Evolutionary conservation across 2,329 filamentous ascomycete genomes (phyloP).

Genomic region (Colletotrichum abscissum): DNA sequence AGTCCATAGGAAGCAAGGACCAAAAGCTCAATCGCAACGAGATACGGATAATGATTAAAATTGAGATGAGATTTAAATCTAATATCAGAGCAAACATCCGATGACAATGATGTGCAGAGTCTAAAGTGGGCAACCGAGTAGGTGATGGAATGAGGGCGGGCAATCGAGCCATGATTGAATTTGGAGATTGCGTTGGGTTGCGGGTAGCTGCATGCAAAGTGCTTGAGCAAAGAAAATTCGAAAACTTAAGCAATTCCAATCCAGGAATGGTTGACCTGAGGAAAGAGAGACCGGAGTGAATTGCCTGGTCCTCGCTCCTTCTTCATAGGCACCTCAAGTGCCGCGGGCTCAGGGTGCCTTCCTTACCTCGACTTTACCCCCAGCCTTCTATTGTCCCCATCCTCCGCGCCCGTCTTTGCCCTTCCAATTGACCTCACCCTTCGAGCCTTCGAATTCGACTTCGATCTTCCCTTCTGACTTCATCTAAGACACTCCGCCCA

Average conservation of each 20-base stretch:
- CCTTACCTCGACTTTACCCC: not conserved
- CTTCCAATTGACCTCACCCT: not conserved
- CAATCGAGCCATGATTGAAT: not conserved
- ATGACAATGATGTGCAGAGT: not conserved
- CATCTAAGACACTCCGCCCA: not conserved
- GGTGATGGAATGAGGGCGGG: not conserved
- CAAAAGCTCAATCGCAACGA: not conserved
- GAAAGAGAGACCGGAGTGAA: not conserved
- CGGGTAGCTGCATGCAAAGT: not conserved
- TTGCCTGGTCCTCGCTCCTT: not conserved
- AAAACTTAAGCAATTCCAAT: not conserved
- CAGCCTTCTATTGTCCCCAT: not conserved
- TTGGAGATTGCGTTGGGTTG: not conserved
- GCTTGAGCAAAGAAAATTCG: not conserved
- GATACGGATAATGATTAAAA: no score
- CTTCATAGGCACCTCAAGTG: not conserved
- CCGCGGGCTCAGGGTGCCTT: not conserved
- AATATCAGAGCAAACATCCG: not conserved
- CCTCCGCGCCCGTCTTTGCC: not conserved
- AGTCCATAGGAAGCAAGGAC: not conserved
- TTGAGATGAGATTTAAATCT: no score
- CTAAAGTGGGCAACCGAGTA: not conserved
- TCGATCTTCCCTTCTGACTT: not conserved
- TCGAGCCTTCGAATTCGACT: not conserved
- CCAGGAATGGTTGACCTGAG: not conserved